These are phyloP conservation scores for Gracilariopsis chorda DNA, from an alignment of 23 red algal species.

Conservation along the genomic window DNA sequence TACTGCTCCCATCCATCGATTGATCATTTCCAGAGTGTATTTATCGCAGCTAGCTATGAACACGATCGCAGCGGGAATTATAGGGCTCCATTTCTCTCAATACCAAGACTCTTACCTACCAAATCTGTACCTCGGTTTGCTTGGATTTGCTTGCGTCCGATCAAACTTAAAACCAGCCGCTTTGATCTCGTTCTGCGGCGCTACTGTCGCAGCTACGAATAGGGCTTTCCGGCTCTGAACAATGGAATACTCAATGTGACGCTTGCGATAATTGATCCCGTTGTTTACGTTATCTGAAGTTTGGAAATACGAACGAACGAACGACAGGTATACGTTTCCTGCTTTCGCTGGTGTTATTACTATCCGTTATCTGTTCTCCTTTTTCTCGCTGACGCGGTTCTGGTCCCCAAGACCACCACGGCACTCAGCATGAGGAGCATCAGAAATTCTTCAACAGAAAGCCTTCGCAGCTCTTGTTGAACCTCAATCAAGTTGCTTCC, in stretches of 20 bases:
- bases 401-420: background rate
- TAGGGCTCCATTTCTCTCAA: background rate
- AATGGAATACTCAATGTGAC: too few species aligned
- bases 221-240: too few species aligned
- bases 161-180: background rate
- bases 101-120: background rate
- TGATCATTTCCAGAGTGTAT: background rate
- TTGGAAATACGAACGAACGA: too few species aligned
- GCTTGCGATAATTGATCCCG: too few species aligned
- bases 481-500: too few species aligned
- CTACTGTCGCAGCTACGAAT: too few species aligned
- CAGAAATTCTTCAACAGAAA: background rate
- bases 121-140: constrained; percentile 3
- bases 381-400: too few species aligned
- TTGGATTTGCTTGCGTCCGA: background rate
- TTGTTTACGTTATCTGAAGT: too few species aligned
- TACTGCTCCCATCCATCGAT: background rate
- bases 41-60: constrained; percentile 7
- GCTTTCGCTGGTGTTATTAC: too few species aligned
- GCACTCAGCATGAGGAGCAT: background rate
- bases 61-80: background rate
- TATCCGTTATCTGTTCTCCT: too few species aligned
- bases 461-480: background rate
- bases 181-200: background rate
- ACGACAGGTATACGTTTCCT: too few species aligned